Evolutionary conservation across 345 rosid genomes (phyloP), one percentile per base, ranked within the genome.

Genomic region (Atalantia buxifolia): DNA sequence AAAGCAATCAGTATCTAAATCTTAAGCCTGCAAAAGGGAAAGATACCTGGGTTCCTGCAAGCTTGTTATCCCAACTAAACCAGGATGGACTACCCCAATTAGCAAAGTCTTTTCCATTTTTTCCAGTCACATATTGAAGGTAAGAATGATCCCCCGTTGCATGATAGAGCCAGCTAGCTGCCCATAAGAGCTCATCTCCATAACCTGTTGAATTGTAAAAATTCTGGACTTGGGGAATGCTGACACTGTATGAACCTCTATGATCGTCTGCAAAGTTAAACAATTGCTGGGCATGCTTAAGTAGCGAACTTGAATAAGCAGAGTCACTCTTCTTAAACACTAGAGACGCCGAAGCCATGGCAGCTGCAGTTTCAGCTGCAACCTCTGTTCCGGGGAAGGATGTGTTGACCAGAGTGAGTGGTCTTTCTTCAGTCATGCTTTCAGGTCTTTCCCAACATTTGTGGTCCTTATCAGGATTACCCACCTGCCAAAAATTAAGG

Each of bases 51-150:
- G 92, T 86, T 80, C 97, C 99, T 13, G 99, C 98, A 81, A 87
- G 98, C 85, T 96, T 96, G 69, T 92, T 88, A 78, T 96, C 99
- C 99, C 99, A 96, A 81, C 95, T 92, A 75, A 96, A 97, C 99
- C 99, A 97, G 35, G 91, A 90, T 6, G 99, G 97, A 81, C 84
- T 93, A 31, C 97, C 98, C 83, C 89, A 94, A 5, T 89, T 80
- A 50, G 93, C 98, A 83, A 81, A 97, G 16, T 74, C 84, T 6
- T 88, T 75, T 77, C 98, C 99, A 33, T 93, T 83, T 36, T 83
- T 6, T 12, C 82, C 91, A 33, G 89, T 72, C 31, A 87, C 98
- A 61, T 88, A 97, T 55, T 89, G 87, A 33, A 97, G 94, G 78
- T 92, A 92, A 27, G 94, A 81, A 69, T 80, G 84, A 40, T 94